A percentile compares a stretch with the other conserved stretches of the same genome.
These are phyloP conservation scores for Wickerhamomyces sp. DNA, from an alignment of 1,139 yeast genomes.

Conservation along the genomic window DNA sequence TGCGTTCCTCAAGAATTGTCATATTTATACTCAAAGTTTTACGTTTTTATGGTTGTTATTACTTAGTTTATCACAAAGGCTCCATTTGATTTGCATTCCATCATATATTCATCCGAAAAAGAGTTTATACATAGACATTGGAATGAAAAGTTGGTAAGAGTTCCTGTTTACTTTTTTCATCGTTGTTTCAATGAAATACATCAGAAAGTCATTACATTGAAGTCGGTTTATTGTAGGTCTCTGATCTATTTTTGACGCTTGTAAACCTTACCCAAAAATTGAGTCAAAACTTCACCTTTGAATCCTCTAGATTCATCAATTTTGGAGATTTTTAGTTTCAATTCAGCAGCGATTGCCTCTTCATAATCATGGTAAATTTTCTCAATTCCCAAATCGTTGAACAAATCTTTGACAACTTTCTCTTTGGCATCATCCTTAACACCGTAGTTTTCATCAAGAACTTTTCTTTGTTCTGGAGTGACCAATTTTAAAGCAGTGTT, in stretches of 20 bases:
- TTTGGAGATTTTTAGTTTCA: slow-evolving; percentile 57
- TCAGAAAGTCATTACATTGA: no score
- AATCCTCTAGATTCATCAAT: slow-evolving; percentile 91
- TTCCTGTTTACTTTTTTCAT: no score
- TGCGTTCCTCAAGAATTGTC: background rate
- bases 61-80: background rate
- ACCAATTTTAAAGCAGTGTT: slow-evolving; percentile 86
- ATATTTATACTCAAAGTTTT: slow-evolving; percentile 2
- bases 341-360: slow-evolving; percentile 63
- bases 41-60: background rate
- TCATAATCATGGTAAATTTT: slow-evolving; percentile 75
- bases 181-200: no score
- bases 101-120: no score
- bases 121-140: no score
- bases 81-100: background rate
- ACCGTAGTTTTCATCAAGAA: slow-evolving; percentile 88
- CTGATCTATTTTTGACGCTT: slow-evolving; percentile 71
- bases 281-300: slow-evolving; percentile 76
- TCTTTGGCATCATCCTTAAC: slow-evolving; percentile 70
- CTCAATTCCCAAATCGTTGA: slow-evolving; percentile 68
- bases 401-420: slow-evolving; percentile 66
- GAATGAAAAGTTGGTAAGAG: no score
- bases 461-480: slow-evolving; percentile 71
- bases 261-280: slow-evolving; percentile 86
- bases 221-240: no score